Conservation (phyloP, 306 rosid genomes). For the Comarum palustre region DNA sequence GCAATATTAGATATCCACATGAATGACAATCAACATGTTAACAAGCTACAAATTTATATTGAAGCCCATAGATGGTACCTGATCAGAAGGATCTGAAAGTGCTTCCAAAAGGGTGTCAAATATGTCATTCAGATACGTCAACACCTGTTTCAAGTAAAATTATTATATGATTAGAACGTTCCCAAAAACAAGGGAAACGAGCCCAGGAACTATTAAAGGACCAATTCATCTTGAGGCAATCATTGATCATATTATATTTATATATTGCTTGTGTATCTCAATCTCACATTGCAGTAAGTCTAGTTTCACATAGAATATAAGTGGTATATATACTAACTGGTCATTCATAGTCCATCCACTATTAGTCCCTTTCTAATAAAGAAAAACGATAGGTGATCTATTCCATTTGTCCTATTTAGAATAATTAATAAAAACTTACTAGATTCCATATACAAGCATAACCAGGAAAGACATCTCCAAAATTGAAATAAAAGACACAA, state of each 20-base stretch:
- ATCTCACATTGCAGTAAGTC: not conserved
- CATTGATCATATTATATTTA: not conserved
- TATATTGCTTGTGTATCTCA: not conserved
- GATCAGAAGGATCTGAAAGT: constrained; percentile 84
- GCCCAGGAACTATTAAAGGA: not conserved
- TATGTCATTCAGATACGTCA: constrained; percentile 66
- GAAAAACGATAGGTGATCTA: not conserved
- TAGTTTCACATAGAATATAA: not conserved
- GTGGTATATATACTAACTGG: not conserved
- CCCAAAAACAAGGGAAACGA: not conserved
- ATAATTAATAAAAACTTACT: not conserved
- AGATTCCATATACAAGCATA: not conserved
- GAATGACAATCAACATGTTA: constrained; percentile 1
- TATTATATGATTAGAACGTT: not conserved
- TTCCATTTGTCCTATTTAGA: not conserved
- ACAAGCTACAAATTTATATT: not conserved
- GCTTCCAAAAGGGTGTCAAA: constrained; percentile 77
- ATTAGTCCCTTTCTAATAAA: not conserved
- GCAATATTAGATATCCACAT: constrained; percentile 5
- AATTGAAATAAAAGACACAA: not conserved
- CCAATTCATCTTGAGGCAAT: not conserved
- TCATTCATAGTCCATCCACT: not conserved
- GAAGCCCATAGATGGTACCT: constrained; percentile 43
- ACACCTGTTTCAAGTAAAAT: constrained; percentile 58
- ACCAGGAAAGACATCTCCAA: not conserved